Base-by-base conservation (phyloP, 768 basidiomycete genomes). In the Cyclocybe cylindracea region DNA sequence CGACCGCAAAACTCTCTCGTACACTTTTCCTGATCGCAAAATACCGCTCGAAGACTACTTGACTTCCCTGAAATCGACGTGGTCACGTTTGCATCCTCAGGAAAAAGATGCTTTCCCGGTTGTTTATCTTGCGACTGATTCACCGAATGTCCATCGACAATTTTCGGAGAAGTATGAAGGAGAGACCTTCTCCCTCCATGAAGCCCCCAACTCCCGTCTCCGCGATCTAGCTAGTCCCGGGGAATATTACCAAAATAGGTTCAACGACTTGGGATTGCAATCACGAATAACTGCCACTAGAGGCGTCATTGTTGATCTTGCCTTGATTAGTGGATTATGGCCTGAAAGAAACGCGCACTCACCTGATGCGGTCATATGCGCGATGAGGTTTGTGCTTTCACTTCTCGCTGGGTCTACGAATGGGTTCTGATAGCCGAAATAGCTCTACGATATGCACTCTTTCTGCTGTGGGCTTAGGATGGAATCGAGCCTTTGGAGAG, bases 291-390 rank as follows among this genome's bases (percentile, higher is more conserved):
- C 59, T n/a, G 73, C 79, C 24, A 87, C 86, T 13, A 74, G 72
- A 43, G 87, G 87, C 2, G 80, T 84, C 74, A 63, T 89, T 42
- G 79, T 88, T 5, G 87, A 89, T 64, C 78, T 87, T 53, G 87
- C 87, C 9, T 53, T 88, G 60, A 53, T 87, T 19, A 80, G 77
- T 48, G 87, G 87, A 11, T 59, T 83, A 38, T 89, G 87, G 87
- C 64, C 73, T 3, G 66, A 64, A 54, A 59, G 68, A 7, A 69
- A 68, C 10, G 78, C 79, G 37, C 63, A 75, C 4, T 61, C 64
- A 13, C 84, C 86, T 1, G 73, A 73, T 10, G 83, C 81, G 16
- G 70, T 73, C 5, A 65, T 89, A 32, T 87, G 86, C 61, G 77
- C 80, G 3, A 63, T 83, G n/a, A 79, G 77, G 86, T 85, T 50